Evolutionary conservation across 768 basidiomycete species (phyloP), one percentile per base, ranked within the genome.

Genomic region (Mycena rosella): DNA sequence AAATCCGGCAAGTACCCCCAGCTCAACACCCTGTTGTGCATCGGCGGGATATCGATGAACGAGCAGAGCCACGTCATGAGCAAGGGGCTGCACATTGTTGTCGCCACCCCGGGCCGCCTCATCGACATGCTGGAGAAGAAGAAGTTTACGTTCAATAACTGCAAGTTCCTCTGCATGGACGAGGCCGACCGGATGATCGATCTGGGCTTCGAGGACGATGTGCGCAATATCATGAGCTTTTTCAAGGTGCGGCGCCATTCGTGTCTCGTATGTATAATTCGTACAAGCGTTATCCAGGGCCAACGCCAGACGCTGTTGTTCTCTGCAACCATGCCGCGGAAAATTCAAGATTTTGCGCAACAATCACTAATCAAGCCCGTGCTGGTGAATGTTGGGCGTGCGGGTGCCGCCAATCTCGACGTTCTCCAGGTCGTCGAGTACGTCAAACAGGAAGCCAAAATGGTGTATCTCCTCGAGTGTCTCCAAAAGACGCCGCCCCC

Each of bases 161-260:
- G 96, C 91, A 96, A 95, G 83, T 98, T 89, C 77, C 82, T 99
- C 14, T 98, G 96, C 77, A 96, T 99, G 95, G 98, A 99, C 80
- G 98, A 99, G 80, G 98, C 98, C 0, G 98, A 99, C 80, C 85
- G 98, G 65, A 99, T 99, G 98, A 96, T 99, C 67, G 98, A 99
- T 76, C 84, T 98, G 77, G 98, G 98, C 0, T 99, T 99, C 74
- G 98, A 99, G 79, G 98, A 99, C 67, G 98, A 99, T 73, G 96
- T 99, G 32, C 87, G 98, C 63, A 98, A 96, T 74, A 98, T 99
- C 75, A 98, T 99, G 96, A 97, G 95, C 76, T 99, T 95, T 80
- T 99, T 99, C 86, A 96, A 93, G 84, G 96, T 95, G 67, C 40
- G 87, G 74, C 2, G 44, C 24, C 22, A 26, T 47, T 51, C 24